Evolutionary conservation across 495 filamentous ascomycete species (phyloP).

Genomic region (Daldinia loculata): DNA sequence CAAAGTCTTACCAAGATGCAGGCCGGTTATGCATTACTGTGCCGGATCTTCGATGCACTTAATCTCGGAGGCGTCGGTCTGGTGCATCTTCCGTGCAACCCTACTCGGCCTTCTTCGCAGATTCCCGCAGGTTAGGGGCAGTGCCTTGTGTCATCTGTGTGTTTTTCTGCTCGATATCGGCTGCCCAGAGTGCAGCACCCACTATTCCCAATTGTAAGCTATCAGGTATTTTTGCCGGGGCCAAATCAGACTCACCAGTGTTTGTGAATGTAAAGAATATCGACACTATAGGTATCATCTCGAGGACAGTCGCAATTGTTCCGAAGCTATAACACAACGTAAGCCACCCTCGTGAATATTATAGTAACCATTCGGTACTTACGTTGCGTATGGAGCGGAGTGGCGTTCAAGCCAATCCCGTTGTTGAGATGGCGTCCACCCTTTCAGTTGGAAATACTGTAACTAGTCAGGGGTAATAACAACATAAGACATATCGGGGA

Average conservation of each 20-base stretch:
- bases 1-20: constrained; percentile 22
- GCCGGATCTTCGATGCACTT: constrained; percentile 32
- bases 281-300: constrained; percentile 84
- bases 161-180: constrained; percentile 79
- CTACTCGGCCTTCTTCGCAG: constrained; percentile 65
- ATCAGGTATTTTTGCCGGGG: neutral
- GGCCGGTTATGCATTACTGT: constrained; percentile 22
- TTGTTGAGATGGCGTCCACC: constrained; percentile 68
- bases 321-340: constrained; percentile 69
- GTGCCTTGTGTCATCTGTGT: constrained; percentile 58
- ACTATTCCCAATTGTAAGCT: constrained; percentile 52
- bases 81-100: constrained; percentile 25
- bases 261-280: constrained; percentile 92
- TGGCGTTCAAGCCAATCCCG: constrained; percentile 71
- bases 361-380: constrained; percentile 48
- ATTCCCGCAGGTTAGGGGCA: constrained; percentile 61
- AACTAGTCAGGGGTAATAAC: constrained; percentile 20
- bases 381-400: constrained; percentile 78
- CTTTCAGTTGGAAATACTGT: constrained; percentile 89
- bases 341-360: neutral
- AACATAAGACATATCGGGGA: neutral
- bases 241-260: constrained; percentile 60
- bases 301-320: constrained; percentile 75
- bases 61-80: constrained; percentile 42
- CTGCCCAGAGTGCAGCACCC: constrained; percentile 92